Percentiles rank a stretch among this genome's conserved stretches.
Evolutionary conservation across 2,329 filamentous ascomycete species (phyloP).

Genomic region (Hypoxylon sp.): DNA sequence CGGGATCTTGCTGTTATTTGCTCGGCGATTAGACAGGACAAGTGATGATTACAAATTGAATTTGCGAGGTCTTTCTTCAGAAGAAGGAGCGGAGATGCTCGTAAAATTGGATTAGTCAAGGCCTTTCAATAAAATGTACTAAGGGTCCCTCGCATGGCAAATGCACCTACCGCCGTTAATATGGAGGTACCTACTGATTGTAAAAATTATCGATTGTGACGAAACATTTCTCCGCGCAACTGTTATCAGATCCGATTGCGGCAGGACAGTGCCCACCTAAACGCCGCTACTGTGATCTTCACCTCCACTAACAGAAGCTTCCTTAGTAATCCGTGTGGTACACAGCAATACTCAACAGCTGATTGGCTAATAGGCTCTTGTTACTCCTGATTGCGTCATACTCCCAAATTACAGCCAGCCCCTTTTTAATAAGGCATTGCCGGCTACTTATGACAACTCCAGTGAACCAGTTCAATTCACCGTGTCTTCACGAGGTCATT

Average conservation of each 20-base stretch:
- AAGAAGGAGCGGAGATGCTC: constrained; percentile 33
- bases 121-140: constrained; percentile 17
- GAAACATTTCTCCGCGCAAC: constrained; percentile 42
- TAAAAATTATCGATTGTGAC: constrained; percentile 37
- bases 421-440: neutral
- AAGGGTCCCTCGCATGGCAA: neutral
- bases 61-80: constrained; percentile 7
- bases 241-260: constrained; percentile 52
- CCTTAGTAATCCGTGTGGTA: constrained; percentile 13
- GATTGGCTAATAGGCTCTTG: constrained; percentile 4
- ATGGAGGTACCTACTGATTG: constrained; percentile 1
- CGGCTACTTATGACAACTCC: neutral
- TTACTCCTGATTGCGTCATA: constrained; percentile 4
- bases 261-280: constrained; percentile 22
- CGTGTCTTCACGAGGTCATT: neutral
- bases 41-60: constrained; percentile 40
- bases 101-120: constrained; percentile 46
- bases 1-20: constrained; percentile 8
- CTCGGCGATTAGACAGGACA: neutral
- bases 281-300: constrained; percentile 5
- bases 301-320: neutral
- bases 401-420: neutral
- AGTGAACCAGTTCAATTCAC: neutral
- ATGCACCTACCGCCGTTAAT: neutral
- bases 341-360: constrained; percentile 3